Percentiles rank a stretch among this genome's conserved stretches.
Conservation (phyloP, 306 rosid species). For the Lablab purpureus region DNA sequence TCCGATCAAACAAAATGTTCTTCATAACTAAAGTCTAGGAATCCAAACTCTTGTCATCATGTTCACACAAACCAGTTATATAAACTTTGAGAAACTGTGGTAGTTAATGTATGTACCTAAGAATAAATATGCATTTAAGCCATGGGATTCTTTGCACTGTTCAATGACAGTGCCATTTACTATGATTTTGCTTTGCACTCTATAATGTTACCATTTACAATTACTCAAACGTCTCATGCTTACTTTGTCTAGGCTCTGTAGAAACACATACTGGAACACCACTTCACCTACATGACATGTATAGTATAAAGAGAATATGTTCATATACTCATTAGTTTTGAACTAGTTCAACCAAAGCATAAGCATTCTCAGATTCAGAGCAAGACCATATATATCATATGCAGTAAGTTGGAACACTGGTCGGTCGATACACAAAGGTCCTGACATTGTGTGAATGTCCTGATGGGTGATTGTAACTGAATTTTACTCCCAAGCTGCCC, state of each 20-base stretch:
- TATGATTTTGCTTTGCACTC: background rate
- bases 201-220: slow-evolving; percentile 35
- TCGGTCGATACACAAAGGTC: slow-evolving; percentile 76
- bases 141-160: background rate
- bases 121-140: background rate
- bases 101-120: background rate
- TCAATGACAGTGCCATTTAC: slow-evolving; percentile 24
- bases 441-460: slow-evolving; percentile 78
- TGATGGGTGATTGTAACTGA: slow-evolving; percentile 84
- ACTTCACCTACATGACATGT: slow-evolving; percentile 33
- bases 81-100: no score
- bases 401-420: slow-evolving; percentile 74
- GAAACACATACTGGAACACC: slow-evolving; percentile 35
- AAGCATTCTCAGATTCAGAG: slow-evolving; percentile 20
- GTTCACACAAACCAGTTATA: no score
- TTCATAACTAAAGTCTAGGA: no score
- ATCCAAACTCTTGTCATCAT: no score
- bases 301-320: slow-evolving; percentile 2
- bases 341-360: slow-evolving; percentile 44
- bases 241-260: background rate
- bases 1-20: no score
- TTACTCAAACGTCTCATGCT: slow-evolving; percentile 26
- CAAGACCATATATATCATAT: slow-evolving; percentile 52
- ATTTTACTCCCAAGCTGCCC: slow-evolving; percentile 78
- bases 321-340: slow-evolving; percentile 25